phyloP scores from a whole-genome alignment of 2,329 filamentous ascomycete genomes.

The Chrysoporthe austroafricana region DNA sequence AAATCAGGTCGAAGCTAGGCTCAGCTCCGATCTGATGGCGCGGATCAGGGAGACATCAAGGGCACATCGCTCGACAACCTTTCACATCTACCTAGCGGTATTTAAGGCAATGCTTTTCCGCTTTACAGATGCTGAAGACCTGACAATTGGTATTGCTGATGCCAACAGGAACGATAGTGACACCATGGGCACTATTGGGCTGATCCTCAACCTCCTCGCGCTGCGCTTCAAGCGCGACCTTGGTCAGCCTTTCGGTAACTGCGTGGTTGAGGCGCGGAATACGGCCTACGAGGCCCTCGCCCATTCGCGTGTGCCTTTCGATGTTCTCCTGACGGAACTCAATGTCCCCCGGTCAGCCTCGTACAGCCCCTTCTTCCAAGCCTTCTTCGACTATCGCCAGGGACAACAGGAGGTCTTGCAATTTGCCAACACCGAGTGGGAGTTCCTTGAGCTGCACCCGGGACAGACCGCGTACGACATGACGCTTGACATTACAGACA shows the following conservation, averaged over 20 bases:
- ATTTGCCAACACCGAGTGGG: background rate
- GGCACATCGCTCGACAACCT: constrained; percentile 33
- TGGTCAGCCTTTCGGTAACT: constrained; percentile 28
- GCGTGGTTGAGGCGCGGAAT: constrained; percentile 33
- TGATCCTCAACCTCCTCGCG: constrained; percentile 54
- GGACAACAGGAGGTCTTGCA: background rate
- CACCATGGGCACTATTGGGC: constrained; percentile 44
- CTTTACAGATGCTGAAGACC: constrained; percentile 40
- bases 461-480: constrained; percentile 36
- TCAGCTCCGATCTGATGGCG: background rate
- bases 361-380: constrained; percentile 54
- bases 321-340: constrained; percentile 50
- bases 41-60: background rate
- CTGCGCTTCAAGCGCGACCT: constrained; percentile 40
- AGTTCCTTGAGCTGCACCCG: constrained; percentile 5
- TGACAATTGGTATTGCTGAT: constrained; percentile 54
- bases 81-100: constrained; percentile 51
- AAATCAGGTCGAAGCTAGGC: constrained; percentile 1
- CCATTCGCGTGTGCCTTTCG: constrained; percentile 52
- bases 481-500: constrained; percentile 43
- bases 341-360: constrained; percentile 42
- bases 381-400: constrained; percentile 38
- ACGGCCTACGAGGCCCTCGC: constrained; percentile 41
- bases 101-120: constrained; percentile 43
- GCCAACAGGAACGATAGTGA: constrained; percentile 45